Base-by-base conservation (phyloP, 2,329 filamentous ascomycete species). In the Aspergillus terreus region DNA sequence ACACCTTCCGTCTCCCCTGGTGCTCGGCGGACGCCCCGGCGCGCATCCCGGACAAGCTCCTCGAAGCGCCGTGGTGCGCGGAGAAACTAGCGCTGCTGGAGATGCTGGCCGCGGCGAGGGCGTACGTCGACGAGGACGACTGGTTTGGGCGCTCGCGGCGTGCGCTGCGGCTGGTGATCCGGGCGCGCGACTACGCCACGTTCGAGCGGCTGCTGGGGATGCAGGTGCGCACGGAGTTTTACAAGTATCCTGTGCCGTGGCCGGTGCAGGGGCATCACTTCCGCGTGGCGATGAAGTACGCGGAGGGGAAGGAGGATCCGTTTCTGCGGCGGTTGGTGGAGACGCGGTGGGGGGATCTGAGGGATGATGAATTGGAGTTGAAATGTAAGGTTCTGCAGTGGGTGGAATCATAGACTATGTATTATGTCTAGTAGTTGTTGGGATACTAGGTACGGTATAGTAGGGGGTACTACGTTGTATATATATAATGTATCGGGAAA, bases 1-100 rank as follows among this genome's bases (percentile, higher is more conserved):
- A 71, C 45, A 49, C 68, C 27, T 73, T 71, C 52, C 67, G 63
- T 9, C 62, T 73, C 2, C 71, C 71, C 2, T 57, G 48, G 38
- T 68, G 67, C 36, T 53, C 55, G 9, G 50, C 50, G 4, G 58
- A 64, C 0, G 48, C 57, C 2, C 65, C 67, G 1, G 63, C 64
- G 3, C 63, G 65, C 6, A 67, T 76, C 40, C 73, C 73, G 0
- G 65, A 72, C 41, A 68, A 69, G 45, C 50, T 76, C 2, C 65
- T 76, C 3, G 50, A 58, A 6, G 42, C 57, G 0, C 71, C 72
- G 4, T 76, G 72, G 72, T 72, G 70, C 0, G 58, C 65, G 4
- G 50, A 64, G 6, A 71, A 73, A 36, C 59, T 76, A 4, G 65
- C 70, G 23, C 66, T 76, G 9, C 62, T 76, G 2, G 58, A 66